Evolutionary conservation across 176 grass and related monocot genomes (phyloP), one percentile per base, ranked within the genome.

Genomic region (Rhynchospora pubera): DNA sequence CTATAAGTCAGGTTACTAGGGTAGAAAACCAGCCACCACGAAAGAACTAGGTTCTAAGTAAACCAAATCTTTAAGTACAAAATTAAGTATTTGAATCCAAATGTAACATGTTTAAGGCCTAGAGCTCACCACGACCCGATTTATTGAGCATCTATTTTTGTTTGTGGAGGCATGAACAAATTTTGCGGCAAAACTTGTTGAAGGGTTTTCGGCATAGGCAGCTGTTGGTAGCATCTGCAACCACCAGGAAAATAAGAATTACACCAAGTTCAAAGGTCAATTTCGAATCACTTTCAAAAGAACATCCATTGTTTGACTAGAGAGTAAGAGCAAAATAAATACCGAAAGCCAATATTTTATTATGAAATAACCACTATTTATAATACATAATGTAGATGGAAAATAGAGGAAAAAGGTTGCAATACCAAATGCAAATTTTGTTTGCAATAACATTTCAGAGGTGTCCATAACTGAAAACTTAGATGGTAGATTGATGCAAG

Each of bases 161-260:
- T 99, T 99, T 72, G 93, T 99, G 45, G 96, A 99, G 47, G 91
- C 93, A 87, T 99, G 96, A 34, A 99, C 96, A 85, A 99, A 99
- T 91, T 99, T 99, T 83, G 91, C 89, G 71, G 96, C 82, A 93
- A 90, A 95, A 87, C 96, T 99, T 88, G 91, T 91, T 5, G 96
- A 99, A 11, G 96, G 91, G 68, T 95, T 99, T 47, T 99, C 92
- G 16, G 92, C 87, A 87, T 95, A 93, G 50, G 96, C 96, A 61
- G 89, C 92, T 69, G 91, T 88, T 8, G 96, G 96, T 80, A 99
- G 81, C 84, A 99, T 95, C 96, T 99, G 84, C 87, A 94, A 82
- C 16, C 50, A 52, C 50, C 13, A 53, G 12, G 66, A 52, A 84
- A 28, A 15, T 26, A 76, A 32, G 23, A 47, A 76, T 76, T 55